Base-by-base conservation (phyloP, 768 basidiomycete species). In the Candolleomyces aberdarensis region DNA sequence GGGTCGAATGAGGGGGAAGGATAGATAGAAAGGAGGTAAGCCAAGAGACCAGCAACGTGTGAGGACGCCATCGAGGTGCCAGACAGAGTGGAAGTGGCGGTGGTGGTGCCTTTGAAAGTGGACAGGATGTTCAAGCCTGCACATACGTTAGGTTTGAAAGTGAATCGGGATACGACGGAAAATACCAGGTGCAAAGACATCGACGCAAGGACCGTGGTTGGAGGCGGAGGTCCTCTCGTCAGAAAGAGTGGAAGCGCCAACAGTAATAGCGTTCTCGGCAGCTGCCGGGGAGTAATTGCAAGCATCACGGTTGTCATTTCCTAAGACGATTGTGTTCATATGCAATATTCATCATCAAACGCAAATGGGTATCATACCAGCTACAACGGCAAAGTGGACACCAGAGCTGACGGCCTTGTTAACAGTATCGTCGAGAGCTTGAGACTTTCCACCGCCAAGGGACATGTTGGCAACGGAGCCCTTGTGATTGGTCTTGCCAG, bases 401-500 rank as follows among this genome's bases (percentile, higher is more conserved):
- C 97, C 97, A 40, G 72, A 63, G 10, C 85, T 82, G 58, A 96
- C 93, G 50, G 97, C 94, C 54, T 76, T 78, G 77, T 98, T 87
- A 62, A 99, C 94, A 55, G 89, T 86, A 22, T 82, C 80, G 64
- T 99, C 94, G 56, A 98, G 83, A 41, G 92, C 84, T 20, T 78
- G 82, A 6, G 92, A 93, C 79, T 96, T 96, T 62, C 94, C 93
- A 68, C 97, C 97, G 64, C 97, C 97, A 56, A 99, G 88, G 72
- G 89, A 91, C 97, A 99, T 97, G 82, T 96, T 96, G 52, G 89
- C 92, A 57, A 96, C 94, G 17, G 94, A 94, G 22, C 97, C 97
- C 79, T 94, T 96, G 83, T 96, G 92, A 48, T 76, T 76, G 57
- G 89, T 90, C 78, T 83, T 87, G 56, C 92, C 91, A 20, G 92